Conservation (phyloP, 768 basidiomycete species). For the Mycena indigotica region DNA sequence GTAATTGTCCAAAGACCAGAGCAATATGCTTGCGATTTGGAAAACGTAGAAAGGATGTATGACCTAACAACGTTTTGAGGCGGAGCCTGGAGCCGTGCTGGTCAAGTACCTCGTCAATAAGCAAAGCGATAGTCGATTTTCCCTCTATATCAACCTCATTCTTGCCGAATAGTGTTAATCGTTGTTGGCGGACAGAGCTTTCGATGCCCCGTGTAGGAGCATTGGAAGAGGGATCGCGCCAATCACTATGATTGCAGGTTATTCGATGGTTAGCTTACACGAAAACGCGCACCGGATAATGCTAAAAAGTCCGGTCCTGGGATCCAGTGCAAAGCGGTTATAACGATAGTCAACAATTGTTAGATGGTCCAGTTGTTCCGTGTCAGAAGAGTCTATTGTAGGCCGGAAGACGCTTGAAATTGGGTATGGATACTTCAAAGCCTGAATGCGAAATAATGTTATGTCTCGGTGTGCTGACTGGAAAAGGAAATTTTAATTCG, state of each 20-base stretch:
- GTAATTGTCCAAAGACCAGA: conserved; percentile 96
- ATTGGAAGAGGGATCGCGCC: conserved; percentile 80
- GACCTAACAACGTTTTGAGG: conserved; percentile 49
- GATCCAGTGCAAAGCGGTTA: conserved; percentile 86
- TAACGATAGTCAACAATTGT: conserved; percentile 89
- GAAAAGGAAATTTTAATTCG: conserved; percentile 26
- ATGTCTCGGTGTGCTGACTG: conserved; percentile 87
- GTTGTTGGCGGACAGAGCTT: conserved; percentile 57
- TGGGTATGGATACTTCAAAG: conserved; percentile 73
- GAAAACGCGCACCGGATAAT: conserved; percentile 67
- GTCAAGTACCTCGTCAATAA: conserved; percentile 81
- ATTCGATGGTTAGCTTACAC: too few relatives aligned
- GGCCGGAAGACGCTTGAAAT: conserved; percentile 78
- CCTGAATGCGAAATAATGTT: conserved; percentile 70
- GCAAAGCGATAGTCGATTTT: conserved; percentile 74
- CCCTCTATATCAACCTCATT: conserved; percentile 91
- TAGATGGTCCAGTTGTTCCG: conserved; percentile 35
- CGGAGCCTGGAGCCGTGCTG: not conserved
- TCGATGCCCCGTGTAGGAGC: conserved; percentile 64
- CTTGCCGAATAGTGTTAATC: conserved; percentile 73
- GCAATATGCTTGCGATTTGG: conserved; percentile 90
- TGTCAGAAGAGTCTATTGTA: conserved; percentile 17
- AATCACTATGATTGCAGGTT: conserved; percentile 62
- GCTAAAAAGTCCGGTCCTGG: conserved; percentile 76
- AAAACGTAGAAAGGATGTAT: conserved; percentile 99